Percentiles rank a stretch among this genome's conserved stretches.
Evolutionary conservation across 2,329 filamentous ascomycete genomes (phyloP).

Genomic region (Fusarium buharicum): DNA sequence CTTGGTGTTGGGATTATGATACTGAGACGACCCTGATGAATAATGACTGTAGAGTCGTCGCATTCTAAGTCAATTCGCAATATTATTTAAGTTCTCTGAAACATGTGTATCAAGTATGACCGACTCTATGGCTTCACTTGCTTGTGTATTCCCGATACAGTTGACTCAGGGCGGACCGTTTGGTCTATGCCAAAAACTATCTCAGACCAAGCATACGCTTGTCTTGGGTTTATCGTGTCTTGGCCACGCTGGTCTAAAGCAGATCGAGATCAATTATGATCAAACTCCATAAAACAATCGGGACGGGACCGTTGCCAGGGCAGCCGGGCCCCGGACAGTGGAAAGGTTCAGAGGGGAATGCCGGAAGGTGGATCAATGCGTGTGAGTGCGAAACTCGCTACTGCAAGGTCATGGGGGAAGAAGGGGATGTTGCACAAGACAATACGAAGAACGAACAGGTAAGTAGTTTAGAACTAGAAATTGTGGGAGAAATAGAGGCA

Average conservation of each 20-base stretch:
- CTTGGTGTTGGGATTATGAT: conserved; percentile 48
- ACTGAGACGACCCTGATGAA: conserved; percentile 49
- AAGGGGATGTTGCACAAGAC: background rate
- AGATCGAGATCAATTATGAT: conserved; percentile 17
- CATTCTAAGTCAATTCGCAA: conserved; percentile 46
- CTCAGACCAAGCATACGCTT: background rate
- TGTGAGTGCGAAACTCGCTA: conserved; percentile 2
- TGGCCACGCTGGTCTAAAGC: conserved; percentile 3
- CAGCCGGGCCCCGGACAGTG: conserved; percentile 16
- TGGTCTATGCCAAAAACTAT: conserved; percentile 4
- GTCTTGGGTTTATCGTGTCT: conserved; percentile 29
- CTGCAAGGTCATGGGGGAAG: conserved; percentile 2
- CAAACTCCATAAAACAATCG: background rate
- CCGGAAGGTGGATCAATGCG: conserved; percentile 9
- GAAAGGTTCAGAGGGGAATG: background rate
- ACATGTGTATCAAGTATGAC: background rate
- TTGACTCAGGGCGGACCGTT: conserved; percentile 11
- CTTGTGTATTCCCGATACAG: too few relatives aligned
- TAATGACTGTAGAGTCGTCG: conserved; percentile 46
- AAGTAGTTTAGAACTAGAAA: background rate
- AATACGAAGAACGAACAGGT: background rate
- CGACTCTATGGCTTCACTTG: too few relatives aligned
- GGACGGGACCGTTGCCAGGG: conserved; percentile 21
- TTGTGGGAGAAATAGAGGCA: too few relatives aligned
- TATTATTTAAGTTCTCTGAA: conserved; percentile 17